phyloP scores from a whole-genome alignment of 768 basidiomycete species.

The Boletus patriciae region DNA sequence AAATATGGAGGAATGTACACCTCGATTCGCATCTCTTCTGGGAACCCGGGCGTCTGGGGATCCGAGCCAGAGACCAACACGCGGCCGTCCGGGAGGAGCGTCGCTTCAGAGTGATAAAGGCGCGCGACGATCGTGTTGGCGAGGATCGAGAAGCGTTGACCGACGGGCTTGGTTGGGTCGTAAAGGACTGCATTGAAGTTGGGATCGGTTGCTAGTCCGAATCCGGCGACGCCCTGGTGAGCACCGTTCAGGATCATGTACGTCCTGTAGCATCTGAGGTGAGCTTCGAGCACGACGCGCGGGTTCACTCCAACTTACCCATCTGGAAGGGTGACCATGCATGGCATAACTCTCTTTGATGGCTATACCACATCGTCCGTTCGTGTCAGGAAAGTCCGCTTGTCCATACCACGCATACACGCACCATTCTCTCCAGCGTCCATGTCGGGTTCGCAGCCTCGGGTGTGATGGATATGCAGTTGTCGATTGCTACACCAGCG shows the following conservation, averaged over 20 bases:
- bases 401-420: conserved; percentile 25
- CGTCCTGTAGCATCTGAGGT: conserved; percentile 54
- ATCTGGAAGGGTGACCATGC: conserved; percentile 64
- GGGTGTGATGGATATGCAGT: conserved; percentile 69
- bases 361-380: conserved; percentile 56
- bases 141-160: conserved; percentile 65
- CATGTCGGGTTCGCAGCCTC: conserved; percentile 62
- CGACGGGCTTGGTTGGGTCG: conserved; percentile 59
- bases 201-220: conserved; percentile 65
- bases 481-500: conserved; percentile 54
- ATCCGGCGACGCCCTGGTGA: conserved; percentile 67
- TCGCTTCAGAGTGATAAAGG: conserved; percentile 77
- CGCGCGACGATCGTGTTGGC: conserved; percentile 69
- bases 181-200: conserved; percentile 68
- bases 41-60: conserved; percentile 57
- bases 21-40: conserved; percentile 76
- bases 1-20: conserved; percentile 90
- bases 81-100: conserved; percentile 71
- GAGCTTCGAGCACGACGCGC: not conserved
- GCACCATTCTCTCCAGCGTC: conserved; percentile 77
- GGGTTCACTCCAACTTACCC: conserved; percentile 12
- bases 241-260: conserved; percentile 78
- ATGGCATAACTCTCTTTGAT: conserved; percentile 72
- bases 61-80: conserved; percentile 78
- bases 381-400: no score